phyloP scores from a whole-genome alignment of 495 filamentous ascomycete species.

The Opeltia flavorubescens region DNA sequence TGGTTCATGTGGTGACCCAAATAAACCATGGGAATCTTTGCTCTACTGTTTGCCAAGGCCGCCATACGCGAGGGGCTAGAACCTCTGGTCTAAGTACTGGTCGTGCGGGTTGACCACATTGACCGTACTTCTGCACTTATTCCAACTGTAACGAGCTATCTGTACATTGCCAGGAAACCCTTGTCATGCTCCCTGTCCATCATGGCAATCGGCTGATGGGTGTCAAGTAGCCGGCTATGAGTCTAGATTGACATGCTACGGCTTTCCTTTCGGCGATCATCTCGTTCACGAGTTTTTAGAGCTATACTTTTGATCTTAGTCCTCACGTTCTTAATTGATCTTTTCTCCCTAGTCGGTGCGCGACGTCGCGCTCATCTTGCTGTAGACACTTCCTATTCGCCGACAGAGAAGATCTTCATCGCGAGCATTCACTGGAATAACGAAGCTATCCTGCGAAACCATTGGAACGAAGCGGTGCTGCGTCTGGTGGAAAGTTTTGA shows the following conservation, averaged over 20 bases:
- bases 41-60: too few species aligned
- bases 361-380: not conserved
- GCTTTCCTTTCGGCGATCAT: slow-evolving; percentile 13
- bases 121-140: too few species aligned
- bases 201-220: too few species aligned
- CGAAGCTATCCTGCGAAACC: slow-evolving; percentile 41
- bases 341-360: slow-evolving; percentile 8
- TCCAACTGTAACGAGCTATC: too few species aligned
- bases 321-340: slow-evolving; percentile 14
- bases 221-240: not conserved
- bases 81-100: too few species aligned
- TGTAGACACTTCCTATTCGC: not conserved
- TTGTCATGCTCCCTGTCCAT: too few species aligned
- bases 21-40: too few species aligned
- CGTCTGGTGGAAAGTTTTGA: slow-evolving; percentile 43
- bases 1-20: too few species aligned
- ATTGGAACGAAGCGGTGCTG: slow-evolving; percentile 48
- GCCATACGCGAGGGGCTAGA: too few species aligned
- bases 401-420: slow-evolving; percentile 41
- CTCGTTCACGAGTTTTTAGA: slow-evolving; percentile 12
- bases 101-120: too few species aligned
- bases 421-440: slow-evolving; percentile 60
- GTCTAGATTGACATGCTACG: not conserved
- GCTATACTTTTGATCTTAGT: slow-evolving; percentile 10
- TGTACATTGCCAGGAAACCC: too few species aligned